Evolutionary conservation across 2,329 filamentous ascomycete genomes (phyloP).

Genomic region (Aspergillus nomiae): DNA sequence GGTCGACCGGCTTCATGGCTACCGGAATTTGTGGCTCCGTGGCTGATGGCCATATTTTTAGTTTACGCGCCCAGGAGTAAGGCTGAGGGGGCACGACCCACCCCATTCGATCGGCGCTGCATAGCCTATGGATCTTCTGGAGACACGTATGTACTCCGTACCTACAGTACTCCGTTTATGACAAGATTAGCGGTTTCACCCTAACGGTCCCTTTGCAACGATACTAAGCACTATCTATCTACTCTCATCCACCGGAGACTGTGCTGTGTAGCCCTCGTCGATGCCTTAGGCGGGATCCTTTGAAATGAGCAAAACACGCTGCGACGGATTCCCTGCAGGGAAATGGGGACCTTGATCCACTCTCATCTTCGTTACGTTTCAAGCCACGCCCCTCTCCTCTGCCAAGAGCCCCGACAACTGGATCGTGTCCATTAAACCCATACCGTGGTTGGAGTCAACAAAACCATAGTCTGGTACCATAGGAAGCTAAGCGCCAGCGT

Average conservation of each 20-base stretch:
- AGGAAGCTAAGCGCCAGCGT: neutral
- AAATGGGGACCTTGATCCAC: neutral
- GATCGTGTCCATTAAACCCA: neutral
- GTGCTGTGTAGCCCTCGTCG: neutral
- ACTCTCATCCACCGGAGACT: neutral
- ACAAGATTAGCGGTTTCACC: no score
- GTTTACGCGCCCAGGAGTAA: constrained; percentile 5
- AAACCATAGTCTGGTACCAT: neutral
- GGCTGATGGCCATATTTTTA: constrained; percentile 7
- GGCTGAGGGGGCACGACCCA: neutral
- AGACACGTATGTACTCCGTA: neutral
- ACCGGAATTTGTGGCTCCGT: neutral
- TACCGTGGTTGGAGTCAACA: neutral
- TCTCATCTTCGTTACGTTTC: neutral
- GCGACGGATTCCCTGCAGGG: neutral
- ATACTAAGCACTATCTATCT: neutral
- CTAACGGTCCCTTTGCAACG: neutral
- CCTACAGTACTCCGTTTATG: neutral
- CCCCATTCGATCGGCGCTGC: neutral
- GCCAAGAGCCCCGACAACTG: constrained; percentile 1
- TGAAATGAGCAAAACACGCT: neutral
- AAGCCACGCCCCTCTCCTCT: neutral
- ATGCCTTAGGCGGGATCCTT: neutral
- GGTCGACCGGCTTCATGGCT: constrained; percentile 4
- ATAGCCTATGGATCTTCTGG: neutral